Base-by-base conservation (phyloP, 495 filamentous ascomycete genomes). In the Tuber calosporum region DNA sequence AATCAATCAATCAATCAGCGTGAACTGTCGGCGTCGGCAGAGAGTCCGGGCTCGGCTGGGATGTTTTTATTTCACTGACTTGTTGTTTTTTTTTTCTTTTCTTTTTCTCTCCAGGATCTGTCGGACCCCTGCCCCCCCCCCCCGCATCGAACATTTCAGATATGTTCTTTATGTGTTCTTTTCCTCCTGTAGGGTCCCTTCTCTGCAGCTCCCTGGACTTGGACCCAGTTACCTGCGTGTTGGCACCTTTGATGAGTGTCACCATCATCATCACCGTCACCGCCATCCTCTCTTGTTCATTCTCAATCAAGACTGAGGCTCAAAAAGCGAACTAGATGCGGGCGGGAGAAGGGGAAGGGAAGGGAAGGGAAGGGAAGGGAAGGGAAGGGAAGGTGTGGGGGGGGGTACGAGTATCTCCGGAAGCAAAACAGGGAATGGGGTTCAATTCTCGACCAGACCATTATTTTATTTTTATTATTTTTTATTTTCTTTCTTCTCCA, bases 221-320 rank as follows among this genome's bases (percentile, higher is more conserved):
- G 53, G 53, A 62, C 53, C 53, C 26, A 62, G 53, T 62, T 62
- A 62, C 53, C 53, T 62, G 53, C 26, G 53, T 62, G 34, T 62
- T 17, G 26, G 34, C 26, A 22, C 26, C 11, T 58, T 30, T 58
- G 53, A 30, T 15, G 8, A 8, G 53, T 58, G n/a, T 26, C 6
- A 53, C 22, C 48, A 53, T 26, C 22, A 26, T 53, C 48, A 53
- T 26, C 48, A 26, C 13, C 22, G 5, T 40, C 39, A 40, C 11
- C 3, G 39, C 5, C 39, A 40, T 40, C 7, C 48, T 53, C 48
- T 53, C 48, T 26, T 53, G 7, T n/a, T 53, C 48, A 53, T 53
- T 53, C 48, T 53, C 48, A 26, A n/a, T 53, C 22, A 9, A 13
- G 48, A 13, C 7, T 53, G 48, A 7, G n/a, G 48, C 48, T 53